Evolutionary conservation across 2,329 filamentous ascomycete species (phyloP).

Genomic region (Apiospora rasikravindrae): DNA sequence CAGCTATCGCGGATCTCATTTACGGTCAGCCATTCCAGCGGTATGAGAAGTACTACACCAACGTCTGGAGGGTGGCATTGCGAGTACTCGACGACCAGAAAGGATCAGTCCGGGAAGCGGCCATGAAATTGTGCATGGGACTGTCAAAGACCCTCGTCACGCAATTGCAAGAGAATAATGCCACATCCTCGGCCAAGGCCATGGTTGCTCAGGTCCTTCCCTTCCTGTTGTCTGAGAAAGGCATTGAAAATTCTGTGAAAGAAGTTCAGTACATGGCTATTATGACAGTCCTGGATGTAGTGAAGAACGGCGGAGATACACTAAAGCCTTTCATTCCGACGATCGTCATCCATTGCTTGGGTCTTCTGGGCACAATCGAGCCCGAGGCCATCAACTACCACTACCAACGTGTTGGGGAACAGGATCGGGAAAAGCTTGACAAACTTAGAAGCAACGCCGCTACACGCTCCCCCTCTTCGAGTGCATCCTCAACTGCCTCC

Average conservation of each 20-base stretch:
- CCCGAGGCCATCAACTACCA: conserved; percentile 90
- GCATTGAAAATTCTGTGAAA: conserved; percentile 85
- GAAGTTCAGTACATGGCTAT: conserved; percentile 86
- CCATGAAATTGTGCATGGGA: conserved; percentile 80
- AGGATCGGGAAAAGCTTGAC: conserved; percentile 89
- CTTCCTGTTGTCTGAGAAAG: conserved; percentile 87
- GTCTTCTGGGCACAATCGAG: conserved; percentile 85
- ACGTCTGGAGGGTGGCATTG: conserved; percentile 85
- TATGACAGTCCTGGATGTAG: conserved; percentile 83
- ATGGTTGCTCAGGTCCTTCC: conserved; percentile 89
- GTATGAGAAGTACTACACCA: conserved; percentile 83
- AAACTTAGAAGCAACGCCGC: conserved; percentile 83
- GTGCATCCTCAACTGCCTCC: conserved; percentile 86
- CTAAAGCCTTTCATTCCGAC: conserved; percentile 81
- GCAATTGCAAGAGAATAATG: conserved; percentile 79
- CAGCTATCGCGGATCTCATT: conserved; percentile 85
- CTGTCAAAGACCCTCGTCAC: conserved; percentile 86
- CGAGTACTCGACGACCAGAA: conserved; percentile 98
- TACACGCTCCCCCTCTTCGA: conserved; percentile 89
- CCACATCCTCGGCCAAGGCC: conserved; percentile 70
- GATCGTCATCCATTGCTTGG: conserved; percentile 81
- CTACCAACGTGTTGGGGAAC: conserved; percentile 85
- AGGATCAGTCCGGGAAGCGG: conserved; percentile 81
- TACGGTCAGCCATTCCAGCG: conserved; percentile 76
- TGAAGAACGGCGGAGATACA: conserved; percentile 84